phyloP scores from a whole-genome alignment of 1,284 basidiomycete species.

The Papiliotrema laurentii region DNA sequence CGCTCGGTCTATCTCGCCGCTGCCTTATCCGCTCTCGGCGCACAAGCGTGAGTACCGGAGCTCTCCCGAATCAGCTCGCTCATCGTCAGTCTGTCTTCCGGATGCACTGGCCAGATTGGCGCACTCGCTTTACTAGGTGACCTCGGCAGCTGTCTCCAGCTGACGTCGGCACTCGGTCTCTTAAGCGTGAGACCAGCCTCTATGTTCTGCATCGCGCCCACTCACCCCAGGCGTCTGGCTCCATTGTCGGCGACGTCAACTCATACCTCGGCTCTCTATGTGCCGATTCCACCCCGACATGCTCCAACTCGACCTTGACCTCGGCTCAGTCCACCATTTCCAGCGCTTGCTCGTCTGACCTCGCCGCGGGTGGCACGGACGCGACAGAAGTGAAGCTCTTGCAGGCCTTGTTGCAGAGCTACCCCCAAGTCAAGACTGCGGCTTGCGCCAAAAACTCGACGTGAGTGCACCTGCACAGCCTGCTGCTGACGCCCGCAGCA shows the following conservation, averaged over 20 bases:
- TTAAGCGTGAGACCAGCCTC: slow-evolving; percentile 14
- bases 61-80: not conserved
- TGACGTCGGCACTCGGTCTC: slow-evolving; percentile 28
- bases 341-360: slow-evolving; percentile 25
- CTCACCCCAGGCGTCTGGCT: slow-evolving; percentile 13
- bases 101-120: slow-evolving; percentile 8
- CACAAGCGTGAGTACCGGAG: too few species aligned
- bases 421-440: slow-evolving; percentile 28
- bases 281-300: slow-evolving; percentile 26
- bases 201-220: not conserved
- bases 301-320: slow-evolving; percentile 35
- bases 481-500: slow-evolving; percentile 15
- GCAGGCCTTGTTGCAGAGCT: slow-evolving; percentile 22
- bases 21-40: too few species aligned
- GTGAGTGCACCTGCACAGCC: slow-evolving; percentile 19
- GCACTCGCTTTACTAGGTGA: slow-evolving; percentile 27
- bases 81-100: not conserved
- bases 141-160: slow-evolving; percentile 32
- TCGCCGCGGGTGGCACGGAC: slow-evolving; percentile 21
- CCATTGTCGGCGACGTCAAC: slow-evolving; percentile 29
- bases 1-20: too few species aligned
- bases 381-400: slow-evolving; percentile 20
- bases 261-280: slow-evolving; percentile 37
- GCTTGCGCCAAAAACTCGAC: slow-evolving; percentile 39
- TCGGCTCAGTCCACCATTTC: slow-evolving; percentile 22